A percentile compares a stretch with the other conserved stretches of the same genome.
Evolutionary conservation across 176 grass and related monocot species (phyloP).

Genomic region (maize (Zea mays)): DNA sequence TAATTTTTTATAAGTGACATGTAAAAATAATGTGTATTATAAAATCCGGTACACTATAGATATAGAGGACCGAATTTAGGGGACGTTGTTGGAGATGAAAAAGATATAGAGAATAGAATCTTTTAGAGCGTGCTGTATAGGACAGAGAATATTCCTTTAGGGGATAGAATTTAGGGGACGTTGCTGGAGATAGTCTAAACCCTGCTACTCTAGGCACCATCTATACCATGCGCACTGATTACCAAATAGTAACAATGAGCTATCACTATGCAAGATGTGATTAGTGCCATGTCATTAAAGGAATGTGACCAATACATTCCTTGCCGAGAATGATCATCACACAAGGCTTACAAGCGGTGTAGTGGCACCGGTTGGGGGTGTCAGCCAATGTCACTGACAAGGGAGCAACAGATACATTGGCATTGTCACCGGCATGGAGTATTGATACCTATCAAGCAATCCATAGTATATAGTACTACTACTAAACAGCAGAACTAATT

Average conservation of each 20-base stretch:
- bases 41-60: too few relatives aligned
- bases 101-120: too few relatives aligned
- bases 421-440: neutral
- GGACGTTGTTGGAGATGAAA: too few relatives aligned
- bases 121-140: too few relatives aligned
- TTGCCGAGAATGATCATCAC: neutral
- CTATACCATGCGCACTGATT: neutral
- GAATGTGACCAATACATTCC: neutral
- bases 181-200: too few relatives aligned
- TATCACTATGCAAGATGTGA: neutral
- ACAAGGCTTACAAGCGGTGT: neutral
- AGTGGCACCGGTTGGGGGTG: neutral
- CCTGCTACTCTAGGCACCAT: neutral
- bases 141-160: too few relatives aligned
- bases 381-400: neutral
- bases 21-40: too few relatives aligned
- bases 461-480: neutral
- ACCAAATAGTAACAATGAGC: conserved; percentile 3
- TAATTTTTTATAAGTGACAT: too few relatives aligned
- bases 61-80: too few relatives aligned
- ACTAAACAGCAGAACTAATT: neutral
- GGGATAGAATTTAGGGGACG: too few relatives aligned
- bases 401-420: neutral
- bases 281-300: neutral
- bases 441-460: neutral